These are phyloP conservation scores for Aspergillus pseudonomiae DNA, from an alignment of 2,329 filamentous ascomycete species.

Conservation along the genomic window DNA sequence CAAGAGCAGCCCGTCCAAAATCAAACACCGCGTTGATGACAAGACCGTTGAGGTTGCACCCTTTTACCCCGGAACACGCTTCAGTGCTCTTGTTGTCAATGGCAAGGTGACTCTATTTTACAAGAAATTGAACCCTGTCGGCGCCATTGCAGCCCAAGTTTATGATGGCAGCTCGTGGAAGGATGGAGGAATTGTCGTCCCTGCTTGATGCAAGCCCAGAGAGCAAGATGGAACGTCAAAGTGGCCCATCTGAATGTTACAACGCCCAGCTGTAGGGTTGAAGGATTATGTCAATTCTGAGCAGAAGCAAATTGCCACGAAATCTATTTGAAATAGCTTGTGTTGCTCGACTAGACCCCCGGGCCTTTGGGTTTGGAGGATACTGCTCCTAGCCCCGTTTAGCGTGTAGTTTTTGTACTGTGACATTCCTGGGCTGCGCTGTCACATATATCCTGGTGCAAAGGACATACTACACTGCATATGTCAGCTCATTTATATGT, in stretches of 20 bases:
- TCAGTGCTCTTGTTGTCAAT: neutral
- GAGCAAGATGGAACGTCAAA: neutral
- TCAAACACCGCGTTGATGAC: neutral
- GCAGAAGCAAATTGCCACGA: neutral
- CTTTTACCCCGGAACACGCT: slow-evolving; percentile 3
- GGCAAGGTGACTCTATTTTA: slow-evolving; percentile 1
- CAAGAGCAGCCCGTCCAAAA: neutral
- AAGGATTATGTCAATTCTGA: neutral
- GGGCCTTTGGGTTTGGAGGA: no score
- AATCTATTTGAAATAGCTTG: no score
- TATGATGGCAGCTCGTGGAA: slow-evolving; percentile 8
- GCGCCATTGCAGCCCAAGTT: neutral
- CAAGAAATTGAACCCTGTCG: neutral
- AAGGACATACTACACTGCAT: no score
- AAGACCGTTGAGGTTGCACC: neutral
- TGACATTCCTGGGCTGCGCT: no score
- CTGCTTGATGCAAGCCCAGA: neutral
- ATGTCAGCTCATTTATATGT: no score
- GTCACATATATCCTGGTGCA: no score
- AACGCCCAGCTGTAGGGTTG: neutral
- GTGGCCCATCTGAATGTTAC: neutral
- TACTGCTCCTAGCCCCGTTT: no score
- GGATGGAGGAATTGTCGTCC: neutral
- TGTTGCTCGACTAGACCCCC: no score
- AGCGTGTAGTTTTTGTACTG: no score